Conservation (phyloP, 1,284 basidiomycete species). For the Ceratobasidium papillatum region DNA sequence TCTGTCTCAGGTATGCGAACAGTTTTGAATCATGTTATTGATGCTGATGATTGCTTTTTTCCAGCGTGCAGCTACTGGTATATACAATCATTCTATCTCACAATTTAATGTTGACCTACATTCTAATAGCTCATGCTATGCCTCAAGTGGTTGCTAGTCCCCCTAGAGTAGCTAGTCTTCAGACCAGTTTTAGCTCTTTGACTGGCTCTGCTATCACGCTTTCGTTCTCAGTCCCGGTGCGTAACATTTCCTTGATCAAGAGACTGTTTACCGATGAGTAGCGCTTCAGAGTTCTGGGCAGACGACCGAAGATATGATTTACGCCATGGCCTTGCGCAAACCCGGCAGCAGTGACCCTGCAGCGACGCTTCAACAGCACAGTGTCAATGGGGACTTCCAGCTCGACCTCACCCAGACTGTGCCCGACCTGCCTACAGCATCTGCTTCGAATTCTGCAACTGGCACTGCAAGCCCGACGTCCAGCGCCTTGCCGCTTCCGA, state of each 20-base stretch:
- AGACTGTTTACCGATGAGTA: background rate
- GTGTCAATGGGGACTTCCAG: slow-evolving; percentile 1
- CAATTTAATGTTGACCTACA: background rate
- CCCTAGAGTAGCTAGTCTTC: slow-evolving; percentile 30
- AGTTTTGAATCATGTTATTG: background rate
- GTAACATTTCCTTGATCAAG: background rate
- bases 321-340: slow-evolving; percentile 5
- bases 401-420: slow-evolving; percentile 25
- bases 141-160: slow-evolving; percentile 40
- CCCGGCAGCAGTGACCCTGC: slow-evolving; percentile 8
- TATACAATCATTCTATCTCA: background rate
- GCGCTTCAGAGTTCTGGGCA: slow-evolving; percentile 35
- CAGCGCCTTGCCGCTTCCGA: slow-evolving; percentile 11
- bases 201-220: slow-evolving; percentile 10
- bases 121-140: slow-evolving; percentile 30
- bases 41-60: background rate
- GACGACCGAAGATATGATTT: slow-evolving; percentile 34
- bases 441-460: background rate
- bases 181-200: slow-evolving; percentile 2
- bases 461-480: slow-evolving; percentile 4
- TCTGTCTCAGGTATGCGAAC: slow-evolving; percentile 50
- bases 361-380: slow-evolving; percentile 10
- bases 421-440: background rate
- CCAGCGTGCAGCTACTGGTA: slow-evolving; percentile 21
- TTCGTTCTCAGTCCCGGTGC: slow-evolving; percentile 36